Evolutionary conservation across 208 protist genomes (phyloP).

Genomic region (Strigomonas culicis): DNA sequence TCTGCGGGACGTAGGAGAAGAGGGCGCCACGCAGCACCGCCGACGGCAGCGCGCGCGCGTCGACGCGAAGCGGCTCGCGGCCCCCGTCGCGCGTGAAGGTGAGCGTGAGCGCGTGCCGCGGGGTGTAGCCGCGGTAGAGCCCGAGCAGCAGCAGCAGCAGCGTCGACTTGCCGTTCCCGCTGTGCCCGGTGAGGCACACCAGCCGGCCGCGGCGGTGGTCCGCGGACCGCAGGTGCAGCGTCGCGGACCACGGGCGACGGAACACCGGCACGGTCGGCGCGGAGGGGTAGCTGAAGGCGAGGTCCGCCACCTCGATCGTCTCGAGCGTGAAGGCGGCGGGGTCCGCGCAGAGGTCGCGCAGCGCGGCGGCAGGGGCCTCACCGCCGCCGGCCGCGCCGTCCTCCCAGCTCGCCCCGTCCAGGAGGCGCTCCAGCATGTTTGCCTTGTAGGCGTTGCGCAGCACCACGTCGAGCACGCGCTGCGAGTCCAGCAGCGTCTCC

Average conservation of each 20-base stretch:
- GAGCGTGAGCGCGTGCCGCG: slow-evolving; percentile 15
- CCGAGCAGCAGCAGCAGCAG: slow-evolving; percentile 63
- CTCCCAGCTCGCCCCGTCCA: slow-evolving; percentile 52
- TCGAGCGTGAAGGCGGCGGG: neutral
- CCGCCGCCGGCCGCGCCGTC: slow-evolving; percentile 10
- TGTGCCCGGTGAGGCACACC: slow-evolving; percentile 53
- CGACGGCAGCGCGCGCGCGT: slow-evolving; percentile 31
- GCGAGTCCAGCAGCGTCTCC: slow-evolving; percentile 31
- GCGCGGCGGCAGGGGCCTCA: neutral
- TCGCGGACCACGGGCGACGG: neutral
- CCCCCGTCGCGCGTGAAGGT: neutral
- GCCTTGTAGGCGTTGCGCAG: slow-evolving; percentile 76
- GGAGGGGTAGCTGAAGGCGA: slow-evolving; percentile 67
- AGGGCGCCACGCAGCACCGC: slow-evolving; percentile 38
- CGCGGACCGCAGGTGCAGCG: slow-evolving; percentile 12
- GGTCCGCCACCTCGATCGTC: slow-evolving; percentile 16
- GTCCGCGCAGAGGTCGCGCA: neutral
- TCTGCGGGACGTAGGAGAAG: slow-evolving; percentile 76
- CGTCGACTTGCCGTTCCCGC: slow-evolving; percentile 76
- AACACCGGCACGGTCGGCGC: slow-evolving; percentile 63
- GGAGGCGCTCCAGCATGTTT: slow-evolving; percentile 43
- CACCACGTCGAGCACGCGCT: slow-evolving; percentile 51
- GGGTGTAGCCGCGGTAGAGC: slow-evolving; percentile 30
- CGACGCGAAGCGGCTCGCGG: neutral
- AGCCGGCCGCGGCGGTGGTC: slow-evolving; percentile 30